Percentiles rank a stretch among this genome's conserved stretches.
phyloP scores from a whole-genome alignment of 2,329 filamentous ascomycete species.

The Trichoderma oligosporum region DNA sequence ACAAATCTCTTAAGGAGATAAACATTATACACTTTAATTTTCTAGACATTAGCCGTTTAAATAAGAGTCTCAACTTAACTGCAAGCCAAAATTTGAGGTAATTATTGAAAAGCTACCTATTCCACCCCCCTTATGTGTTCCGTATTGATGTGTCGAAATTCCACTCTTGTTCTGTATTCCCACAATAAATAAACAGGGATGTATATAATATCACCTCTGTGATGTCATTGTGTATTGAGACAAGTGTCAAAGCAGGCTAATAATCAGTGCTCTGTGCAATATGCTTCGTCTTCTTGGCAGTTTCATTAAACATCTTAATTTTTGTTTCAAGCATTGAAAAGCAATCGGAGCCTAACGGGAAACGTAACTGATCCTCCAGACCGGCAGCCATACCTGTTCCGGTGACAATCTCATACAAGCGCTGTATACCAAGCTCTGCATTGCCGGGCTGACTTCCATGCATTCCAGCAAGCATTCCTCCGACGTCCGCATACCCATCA shows the following conservation, averaged over 20 bases:
- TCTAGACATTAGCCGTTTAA: no score
- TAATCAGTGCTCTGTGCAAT: conserved; percentile 1
- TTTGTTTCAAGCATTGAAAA: neutral
- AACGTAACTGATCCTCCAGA: conserved; percentile 1
- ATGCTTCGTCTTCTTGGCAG: neutral
- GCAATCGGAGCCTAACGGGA: neutral
- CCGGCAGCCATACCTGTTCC: conserved; percentile 1
- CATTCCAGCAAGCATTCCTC: neutral
- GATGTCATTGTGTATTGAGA: neutral
- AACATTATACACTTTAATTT: no score
- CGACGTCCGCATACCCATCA: conserved; percentile 2
- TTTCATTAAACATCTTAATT: neutral
- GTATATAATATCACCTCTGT: no score
- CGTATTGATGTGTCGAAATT: no score
- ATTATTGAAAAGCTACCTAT: no score
- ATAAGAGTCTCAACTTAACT: no score
- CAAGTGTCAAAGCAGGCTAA: neutral
- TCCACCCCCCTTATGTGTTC: no score
- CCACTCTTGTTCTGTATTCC: no score
- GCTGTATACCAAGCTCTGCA: neutral
- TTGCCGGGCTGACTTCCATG: neutral
- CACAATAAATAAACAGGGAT: no score
- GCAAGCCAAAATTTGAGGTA: no score
- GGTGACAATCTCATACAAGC: neutral
- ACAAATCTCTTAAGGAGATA: no score